phyloP scores from a whole-genome alignment of 1,284 basidiomycete species.

The Amylostereum areolatum region DNA sequence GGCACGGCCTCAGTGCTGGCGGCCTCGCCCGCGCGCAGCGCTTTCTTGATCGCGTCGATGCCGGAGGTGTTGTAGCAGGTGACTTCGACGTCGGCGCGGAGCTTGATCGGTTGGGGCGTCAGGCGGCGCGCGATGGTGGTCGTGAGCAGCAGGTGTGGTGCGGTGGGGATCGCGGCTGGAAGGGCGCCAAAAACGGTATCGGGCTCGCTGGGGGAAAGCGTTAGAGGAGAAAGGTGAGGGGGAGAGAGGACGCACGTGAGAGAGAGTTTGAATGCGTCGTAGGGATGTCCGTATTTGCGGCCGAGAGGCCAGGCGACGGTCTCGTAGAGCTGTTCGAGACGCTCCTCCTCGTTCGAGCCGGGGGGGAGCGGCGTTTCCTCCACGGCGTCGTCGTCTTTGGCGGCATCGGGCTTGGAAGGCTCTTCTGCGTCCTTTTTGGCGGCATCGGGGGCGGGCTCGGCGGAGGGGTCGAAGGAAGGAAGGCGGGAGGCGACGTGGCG shows the following conservation, averaged over 20 bases:
- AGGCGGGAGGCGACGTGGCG: slow-evolving; percentile 90
- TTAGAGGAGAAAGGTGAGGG: background rate
- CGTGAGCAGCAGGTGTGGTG: slow-evolving; percentile 66
- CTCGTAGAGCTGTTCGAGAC: slow-evolving; percentile 84
- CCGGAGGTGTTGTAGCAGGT: slow-evolving; percentile 96
- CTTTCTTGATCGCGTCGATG: slow-evolving; percentile 97
- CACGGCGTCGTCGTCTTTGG: slow-evolving; percentile 33
- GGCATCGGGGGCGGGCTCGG: slow-evolving; percentile 17
- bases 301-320: slow-evolving; percentile 92
- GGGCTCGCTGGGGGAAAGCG: slow-evolving; percentile 56
- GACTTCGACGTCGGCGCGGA: slow-evolving; percentile 96
- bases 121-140: slow-evolving; percentile 91
- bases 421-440: slow-evolving; percentile 28
- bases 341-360: slow-evolving; percentile 62
- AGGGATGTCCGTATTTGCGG: slow-evolving; percentile 90
- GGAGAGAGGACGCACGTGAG: slow-evolving; percentile 62
- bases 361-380: slow-evolving; percentile 34
- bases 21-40: slow-evolving; percentile 83
- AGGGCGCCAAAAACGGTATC: slow-evolving; percentile 81
- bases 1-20: slow-evolving; percentile 88
- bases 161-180: slow-evolving; percentile 51
- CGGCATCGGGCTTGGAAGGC: slow-evolving; percentile 37
- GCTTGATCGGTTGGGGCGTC: slow-evolving; percentile 98
- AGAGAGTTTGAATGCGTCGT: slow-evolving; percentile 97
- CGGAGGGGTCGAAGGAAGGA: slow-evolving; percentile 37